Conservation (phyloP, 73 alveolate species). For the Tetrahymena borealis region DNA sequence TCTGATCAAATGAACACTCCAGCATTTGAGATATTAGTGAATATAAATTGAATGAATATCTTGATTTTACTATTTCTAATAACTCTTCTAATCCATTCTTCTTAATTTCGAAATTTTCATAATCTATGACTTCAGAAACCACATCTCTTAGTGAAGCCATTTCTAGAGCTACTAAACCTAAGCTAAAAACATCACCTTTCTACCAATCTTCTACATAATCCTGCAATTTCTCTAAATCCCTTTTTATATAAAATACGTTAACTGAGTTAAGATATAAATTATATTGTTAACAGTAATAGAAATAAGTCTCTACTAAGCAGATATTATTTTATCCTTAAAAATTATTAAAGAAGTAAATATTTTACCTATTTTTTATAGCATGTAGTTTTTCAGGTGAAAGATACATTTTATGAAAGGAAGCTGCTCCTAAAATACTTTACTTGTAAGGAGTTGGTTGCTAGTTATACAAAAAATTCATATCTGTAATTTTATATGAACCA, state of each 20-base stretch:
- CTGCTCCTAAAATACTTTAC: background rate
- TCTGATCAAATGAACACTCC: background rate
- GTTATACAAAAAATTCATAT: background rate
- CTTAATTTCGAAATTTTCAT: background rate
- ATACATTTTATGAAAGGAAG: background rate
- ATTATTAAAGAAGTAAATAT: background rate
- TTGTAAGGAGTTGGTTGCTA: background rate
- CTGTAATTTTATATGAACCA: background rate
- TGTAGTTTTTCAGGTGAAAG: background rate
- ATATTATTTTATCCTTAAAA: background rate
- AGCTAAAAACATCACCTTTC: background rate
- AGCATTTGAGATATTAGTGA: background rate
- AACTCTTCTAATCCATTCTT: background rate
- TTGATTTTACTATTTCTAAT: background rate
- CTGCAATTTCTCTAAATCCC: background rate
- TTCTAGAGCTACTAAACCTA: background rate
- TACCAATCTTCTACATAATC: background rate
- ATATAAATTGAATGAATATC: background rate
- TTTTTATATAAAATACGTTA: background rate
- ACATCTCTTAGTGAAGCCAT: background rate
- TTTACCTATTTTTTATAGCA: background rate
- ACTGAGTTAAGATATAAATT: background rate
- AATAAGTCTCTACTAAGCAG: no score
- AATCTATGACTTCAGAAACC: background rate
- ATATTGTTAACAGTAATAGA: background rate